Conservation (phyloP, 257 asterid genomes). For the Solanum acaule region DNA sequence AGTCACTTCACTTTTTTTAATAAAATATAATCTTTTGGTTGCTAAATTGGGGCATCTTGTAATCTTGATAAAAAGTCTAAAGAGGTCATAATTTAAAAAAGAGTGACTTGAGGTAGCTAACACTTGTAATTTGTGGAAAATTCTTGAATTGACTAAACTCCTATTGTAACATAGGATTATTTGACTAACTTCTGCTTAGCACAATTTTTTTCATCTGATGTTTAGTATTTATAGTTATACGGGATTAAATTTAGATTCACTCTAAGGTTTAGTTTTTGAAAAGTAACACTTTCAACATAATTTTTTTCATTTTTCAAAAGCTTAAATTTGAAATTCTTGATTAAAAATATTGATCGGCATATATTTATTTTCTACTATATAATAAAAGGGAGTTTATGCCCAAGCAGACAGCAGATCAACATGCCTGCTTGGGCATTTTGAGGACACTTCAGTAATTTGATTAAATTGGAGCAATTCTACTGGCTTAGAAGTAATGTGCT, state of each 20-base stretch:
- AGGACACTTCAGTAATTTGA: too few relatives aligned
- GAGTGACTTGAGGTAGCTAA: background rate
- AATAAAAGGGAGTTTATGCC: too few relatives aligned
- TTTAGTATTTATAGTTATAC: background rate
- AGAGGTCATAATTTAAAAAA: background rate
- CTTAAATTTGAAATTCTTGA: fast-evolving
- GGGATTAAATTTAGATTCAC: background rate
- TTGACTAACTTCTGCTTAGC: background rate
- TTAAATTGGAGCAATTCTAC: too few relatives aligned
- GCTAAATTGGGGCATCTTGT: background rate
- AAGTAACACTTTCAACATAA: fast-evolving
- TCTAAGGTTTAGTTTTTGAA: background rate
- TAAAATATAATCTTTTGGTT: background rate
- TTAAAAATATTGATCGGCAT: background rate
- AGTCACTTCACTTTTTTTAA: background rate
- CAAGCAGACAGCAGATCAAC: too few relatives aligned
- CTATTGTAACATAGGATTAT: background rate
- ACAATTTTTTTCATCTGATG: background rate
- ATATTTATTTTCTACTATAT: background rate
- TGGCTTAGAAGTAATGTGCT: too few relatives aligned
- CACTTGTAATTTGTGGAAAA: background rate
- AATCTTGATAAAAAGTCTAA: background rate
- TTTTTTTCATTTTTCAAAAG: background rate
- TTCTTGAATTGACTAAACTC: background rate
- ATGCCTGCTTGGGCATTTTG: too few relatives aligned